Evolutionary conservation across 164 flowering plant genomes (phyloP), one percentile per base, ranked within the genome.

Genomic region (Paratinospora sagittata): DNA sequence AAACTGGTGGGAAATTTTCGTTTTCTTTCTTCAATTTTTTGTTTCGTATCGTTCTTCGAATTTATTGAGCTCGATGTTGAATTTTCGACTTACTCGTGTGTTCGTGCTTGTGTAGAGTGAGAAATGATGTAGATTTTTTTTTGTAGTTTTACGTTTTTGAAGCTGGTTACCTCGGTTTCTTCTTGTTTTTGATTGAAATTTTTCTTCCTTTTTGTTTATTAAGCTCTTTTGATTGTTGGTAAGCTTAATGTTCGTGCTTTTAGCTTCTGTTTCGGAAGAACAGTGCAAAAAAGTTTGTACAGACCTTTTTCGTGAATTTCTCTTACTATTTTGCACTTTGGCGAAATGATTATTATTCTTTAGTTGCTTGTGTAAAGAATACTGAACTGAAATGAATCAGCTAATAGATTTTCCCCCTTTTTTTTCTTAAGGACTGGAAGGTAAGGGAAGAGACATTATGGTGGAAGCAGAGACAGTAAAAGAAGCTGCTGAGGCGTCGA

Each of bases 401-500:
- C 43, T 39, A 39, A 7, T 1, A 7, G 43, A 39, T 11, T 39
- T 39, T 39, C 10, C 43, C 43, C 43, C 43, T 11, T 4, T 52
- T n/a, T n/a, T 37, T 57, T 66, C 23, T 30, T 2, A 26, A 27
- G 2, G 9, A 39, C 13, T 16, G 27, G 66, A 41, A 39, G 4
- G 2, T 16, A 21, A 55, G 19, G 8, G 23, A 8, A 8, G 66
- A 30, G n/a, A 66, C 4, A 30, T 45, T 37, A 78, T 78, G 81
- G 78, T 37, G 10, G 78, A 72, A 39, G 65, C 37, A 12, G 81
- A 75, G 69, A 41, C 67, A 47, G 70, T 17, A 12, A 9, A 63
- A 10, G 72, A 78, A 60, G 67, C 65, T 63, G 70, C 60, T 3
- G 43, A 36, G 63, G 65, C 61, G 0, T 27, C 72, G 9, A 67